Evolutionary conservation across 2,329 filamentous ascomycete genomes (phyloP), one percentile per base, ranked within the genome.

Genomic region (Balansia obtecta): DNA sequence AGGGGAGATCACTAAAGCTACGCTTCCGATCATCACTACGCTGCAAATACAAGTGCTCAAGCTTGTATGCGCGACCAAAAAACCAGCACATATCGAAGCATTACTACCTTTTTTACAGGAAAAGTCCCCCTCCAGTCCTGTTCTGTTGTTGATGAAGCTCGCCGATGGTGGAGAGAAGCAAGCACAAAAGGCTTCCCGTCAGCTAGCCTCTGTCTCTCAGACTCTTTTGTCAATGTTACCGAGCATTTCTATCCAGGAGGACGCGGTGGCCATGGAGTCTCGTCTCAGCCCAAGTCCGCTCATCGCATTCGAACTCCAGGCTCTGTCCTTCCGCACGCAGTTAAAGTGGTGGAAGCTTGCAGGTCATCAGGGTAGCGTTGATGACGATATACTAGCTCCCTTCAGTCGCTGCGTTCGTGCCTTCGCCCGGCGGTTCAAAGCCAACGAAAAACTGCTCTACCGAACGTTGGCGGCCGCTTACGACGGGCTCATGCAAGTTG

Each of bases 151-250:
- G 1, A 58, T 74, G 8, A 63, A 68, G 8, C 69, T 73, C 6
- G 71, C 71, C 0, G 66, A 69, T 49, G 62, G 65, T 45, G 63
- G 64, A 50, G 60, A 68, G 3, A 67, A 74, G 15, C 72, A 76
- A n/a, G 62, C 69, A 11, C 66, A 69, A 8, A 88, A 86, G 60
- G 70, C 74, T 16, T 72, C 78, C 10, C 79, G 79, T 3, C 83
- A 88, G 54, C 67, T 90, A 16, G 83, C 88, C 46, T 74, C 72
- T 0, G 61, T 88, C 1, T 80, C 83, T 0, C 82, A 86, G 56
- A 72, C 73, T 2, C 67, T 89, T 0, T 68, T 89, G 1, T 76
- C 80, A 0, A 65, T 89, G 1, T 77, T 82, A 30, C 85, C 86
- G 1, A 84, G 79, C 57, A 70, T 85, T n/a, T 80, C 83, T 2